phyloP scores from a whole-genome alignment of 2,329 filamentous ascomycete species.

The Beauveria asiatica region DNA sequence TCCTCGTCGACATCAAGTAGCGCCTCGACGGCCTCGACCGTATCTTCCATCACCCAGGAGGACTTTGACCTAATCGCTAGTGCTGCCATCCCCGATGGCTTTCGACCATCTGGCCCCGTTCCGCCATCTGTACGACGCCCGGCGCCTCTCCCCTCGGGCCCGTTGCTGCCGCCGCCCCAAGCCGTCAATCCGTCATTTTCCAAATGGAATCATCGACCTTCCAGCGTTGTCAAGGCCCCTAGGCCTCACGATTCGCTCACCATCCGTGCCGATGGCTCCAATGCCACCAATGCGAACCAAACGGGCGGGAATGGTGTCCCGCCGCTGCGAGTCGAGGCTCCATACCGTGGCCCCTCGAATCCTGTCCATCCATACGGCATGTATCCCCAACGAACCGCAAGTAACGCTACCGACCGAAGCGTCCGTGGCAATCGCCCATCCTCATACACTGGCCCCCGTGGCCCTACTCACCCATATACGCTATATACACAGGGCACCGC shows the following conservation, averaged over 20 bases:
- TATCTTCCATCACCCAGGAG: constrained; percentile 29
- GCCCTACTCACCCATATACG: constrained; percentile 75
- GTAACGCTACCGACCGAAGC: constrained; percentile 54
- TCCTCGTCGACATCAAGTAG: constrained; percentile 3
- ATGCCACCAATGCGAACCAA: constrained; percentile 22
- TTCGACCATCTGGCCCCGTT: constrained; percentile 27
- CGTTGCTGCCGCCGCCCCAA: constrained; percentile 12
- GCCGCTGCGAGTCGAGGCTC: constrained; percentile 44
- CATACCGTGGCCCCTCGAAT: constrained; percentile 60
- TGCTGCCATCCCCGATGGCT: constrained; percentile 45
- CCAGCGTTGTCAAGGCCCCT: constrained; percentile 48
- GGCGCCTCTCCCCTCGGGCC: constrained; percentile 8
- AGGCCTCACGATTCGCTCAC: constrained; percentile 40
- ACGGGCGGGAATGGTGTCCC: constrained; percentile 25
- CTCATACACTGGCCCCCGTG: constrained; percentile 51
- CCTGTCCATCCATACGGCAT: constrained; percentile 80
- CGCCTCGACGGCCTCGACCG: constrained; percentile 3
- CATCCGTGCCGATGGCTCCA: constrained; percentile 42
- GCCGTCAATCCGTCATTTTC: constrained; percentile 18
- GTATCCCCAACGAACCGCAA: constrained; percentile 67
- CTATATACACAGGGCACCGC: constrained; percentile 78
- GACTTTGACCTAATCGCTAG: constrained; percentile 41
- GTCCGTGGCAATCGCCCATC: constrained; percentile 19
- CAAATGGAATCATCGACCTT: constrained; percentile 32
- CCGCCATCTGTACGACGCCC: background rate